Base-by-base conservation (phyloP, 768 basidiomycete genomes). In the Tricholoma hemisulphureum region DNA sequence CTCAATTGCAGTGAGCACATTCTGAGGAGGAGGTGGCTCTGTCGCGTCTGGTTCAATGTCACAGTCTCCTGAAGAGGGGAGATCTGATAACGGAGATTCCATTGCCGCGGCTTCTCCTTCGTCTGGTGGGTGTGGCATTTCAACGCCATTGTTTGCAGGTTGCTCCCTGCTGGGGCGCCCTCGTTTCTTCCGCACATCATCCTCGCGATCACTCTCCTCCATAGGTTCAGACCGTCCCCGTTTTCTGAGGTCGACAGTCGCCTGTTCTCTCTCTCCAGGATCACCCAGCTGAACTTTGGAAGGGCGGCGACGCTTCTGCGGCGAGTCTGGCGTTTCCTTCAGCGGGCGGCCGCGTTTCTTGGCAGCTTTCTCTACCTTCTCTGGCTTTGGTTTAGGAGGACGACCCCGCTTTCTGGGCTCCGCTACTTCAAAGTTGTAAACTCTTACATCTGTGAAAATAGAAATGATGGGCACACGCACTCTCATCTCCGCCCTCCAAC, bases 301-400 rank as follows among this genome's bases (percentile, higher is more conserved):
- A 10, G 34, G 2, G 51, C 11, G 21, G 5, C 20, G 13, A 52
- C 21, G 46, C 24, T 43, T 29, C 11, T 41, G 32, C 20, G 34
- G 32, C 45, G 18, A 46, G 34, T 58, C 63, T 37, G 57, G 60
- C 32, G 65, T 66, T 18, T 28, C 55, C 62, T 72, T 72, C 20
- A 55, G 56, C n/a, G 70, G 69, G 18, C 78, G 73, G 23, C 77
- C 77, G 14, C 77, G 79, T 51, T 77, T 79, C 66, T 72, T 80
- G 28, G 71, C 67, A 48, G 51, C 18, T 6, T 46, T 24, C 20
- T 41, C 53, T 24, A 43, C 24, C 9, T 46, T 41, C 37, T 52
- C 45, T 14, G 29, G 24, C 41, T 61, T 48, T 9, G 28, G 11
- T 46, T 62, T 53, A n/a, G 58, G 51, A 41, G 55, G 43, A 14